Base-by-base conservation (phyloP, 495 filamentous ascomycete species). In the Pyrenula massariospora region DNA sequence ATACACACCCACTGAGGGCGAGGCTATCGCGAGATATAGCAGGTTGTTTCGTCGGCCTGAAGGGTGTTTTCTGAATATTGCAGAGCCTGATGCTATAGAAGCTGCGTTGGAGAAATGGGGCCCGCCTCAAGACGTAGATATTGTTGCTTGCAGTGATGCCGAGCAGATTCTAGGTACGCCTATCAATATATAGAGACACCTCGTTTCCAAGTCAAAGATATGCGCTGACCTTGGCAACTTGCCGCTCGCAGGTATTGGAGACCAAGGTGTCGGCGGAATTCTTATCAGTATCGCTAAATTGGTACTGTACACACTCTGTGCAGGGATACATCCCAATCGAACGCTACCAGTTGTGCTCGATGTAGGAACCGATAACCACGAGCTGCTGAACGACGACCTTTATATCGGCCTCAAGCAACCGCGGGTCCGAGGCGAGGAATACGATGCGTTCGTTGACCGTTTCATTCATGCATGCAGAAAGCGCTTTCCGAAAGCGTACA, bases 1-100 rank as follows among this genome's bases (percentile, higher is more conserved):
- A 24, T 95, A 95, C 64, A 95, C 90, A 0, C 90, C 91, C 0
- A 95, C 91, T 0, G 90, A 95, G 67, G 89, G 87, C 2, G 89
- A 94, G 15, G 90, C 91, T 1, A 95, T 95, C 56, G 77, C 86
- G 67, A 86, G 91, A 61, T 95, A 87, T 65, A 93, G 89, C 3
- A 71, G 85, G 2, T 58, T 91, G 1, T 95, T 95, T 62, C 71
- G 91, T 47, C 76, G 75, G 56, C 89, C 90, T 1, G 84, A 91
- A 58, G 91, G 83, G 1, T 86, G 83, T n/a, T n/a, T n/a, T n/a
- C n/a, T n/a, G n/a, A n/a, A n/a, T n/a, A n/a, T n/a, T n/a, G n/a
- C n/a, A 1, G 69, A 80, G 10, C 69, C 73, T 25, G 71, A 85
- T 24, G 64, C 76, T 1, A 78, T 91, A 42, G 72, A 84, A 10